A percentile compares a stretch with the other conserved stretches of the same genome.
Evolutionary conservation across 257 asterid genomes (phyloP).

Genomic region (Solanum ossicruentum): DNA sequence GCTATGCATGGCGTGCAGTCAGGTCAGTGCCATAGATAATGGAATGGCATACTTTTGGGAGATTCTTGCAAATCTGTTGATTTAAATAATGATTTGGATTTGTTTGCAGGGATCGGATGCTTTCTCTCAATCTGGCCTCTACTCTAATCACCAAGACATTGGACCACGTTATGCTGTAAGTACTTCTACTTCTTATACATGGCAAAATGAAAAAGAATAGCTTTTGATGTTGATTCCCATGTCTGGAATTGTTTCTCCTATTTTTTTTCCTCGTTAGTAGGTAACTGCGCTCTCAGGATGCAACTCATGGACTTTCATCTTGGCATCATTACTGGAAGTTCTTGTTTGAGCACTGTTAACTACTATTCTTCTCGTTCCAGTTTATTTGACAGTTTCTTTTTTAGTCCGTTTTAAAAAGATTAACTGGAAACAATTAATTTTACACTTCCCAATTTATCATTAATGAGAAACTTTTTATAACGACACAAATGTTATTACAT

Average conservation of each 20-base stretch:
- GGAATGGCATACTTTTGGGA: not conserved
- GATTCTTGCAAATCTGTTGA: not conserved
- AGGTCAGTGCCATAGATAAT: constrained; percentile 30
- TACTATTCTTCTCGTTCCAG: not conserved
- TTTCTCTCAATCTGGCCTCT: constrained; percentile 90
- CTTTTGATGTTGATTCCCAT: not conserved
- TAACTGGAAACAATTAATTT: not conserved
- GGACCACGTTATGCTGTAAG: constrained; percentile 96
- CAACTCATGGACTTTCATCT: not conserved
- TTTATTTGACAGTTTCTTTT: not conserved
- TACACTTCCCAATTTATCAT: not conserved
- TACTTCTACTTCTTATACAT: not conserved
- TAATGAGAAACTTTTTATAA: not conserved
- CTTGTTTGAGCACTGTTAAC: not conserved
- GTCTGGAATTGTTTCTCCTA: not conserved
- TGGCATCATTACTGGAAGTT: not conserved
- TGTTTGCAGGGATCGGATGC: constrained; percentile 82
- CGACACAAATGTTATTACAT: not conserved
- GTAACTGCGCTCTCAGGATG: not conserved
- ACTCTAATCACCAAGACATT: constrained; percentile 97
- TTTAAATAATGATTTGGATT: not conserved
- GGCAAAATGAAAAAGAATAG: not conserved
- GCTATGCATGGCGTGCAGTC: constrained; percentile 96
- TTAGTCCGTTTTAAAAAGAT: not conserved
- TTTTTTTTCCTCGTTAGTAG: not conserved